Base-by-base conservation (phyloP, 148 eudicot species). In the Diospyros kaki region DNA sequence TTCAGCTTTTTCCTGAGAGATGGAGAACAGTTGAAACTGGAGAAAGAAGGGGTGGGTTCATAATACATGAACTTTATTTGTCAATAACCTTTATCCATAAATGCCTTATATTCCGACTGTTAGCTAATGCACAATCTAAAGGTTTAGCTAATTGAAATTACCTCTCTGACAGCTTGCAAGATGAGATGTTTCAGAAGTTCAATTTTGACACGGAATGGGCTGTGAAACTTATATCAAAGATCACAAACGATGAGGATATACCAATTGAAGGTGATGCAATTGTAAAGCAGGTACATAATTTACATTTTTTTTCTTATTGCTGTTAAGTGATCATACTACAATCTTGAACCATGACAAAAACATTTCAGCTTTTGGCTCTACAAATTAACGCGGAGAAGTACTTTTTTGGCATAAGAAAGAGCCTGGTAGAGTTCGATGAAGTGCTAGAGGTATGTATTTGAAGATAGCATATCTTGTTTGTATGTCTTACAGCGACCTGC, bases 401-500 rank as follows among this genome's bases (percentile, higher is more conserved):
- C 82, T 95, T 91, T 73, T 95, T 93, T 78, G 85, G 87, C 65
- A 83, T 88, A 75, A 83, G 99, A 67, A 95, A 95, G 90, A 93
- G 87, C 83, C 88, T 95, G 66, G 98, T 95, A 48, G 98, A 95
- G 86, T 95, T 95, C 63, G 99, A 95, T 87, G 99, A 95, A 91
- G 98, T 95, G 69, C 83, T 95, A 71, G 99, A 95, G 99, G 99
- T 95, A 95, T 81, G 76, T 77, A 61, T 54, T 51, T 55, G 17
- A n/a, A 6, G 54, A 66, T 73, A 28, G 5, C 9, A 70, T 75
- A 65, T 43, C 65, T 42, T 59, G 3, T 58, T 45, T 58, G 52
- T 39, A 68, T 2, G n/a, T 43, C 60, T 73, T 62, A 64, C 5
- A 53, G 52, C 59, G 8, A 52, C 64, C 43, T 9, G 17, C 40